A percentile compares a stretch with the other conserved stretches of the same genome.
Conservation (phyloP, 1,139 yeast genomes). For the Pichia sp. region DNA sequence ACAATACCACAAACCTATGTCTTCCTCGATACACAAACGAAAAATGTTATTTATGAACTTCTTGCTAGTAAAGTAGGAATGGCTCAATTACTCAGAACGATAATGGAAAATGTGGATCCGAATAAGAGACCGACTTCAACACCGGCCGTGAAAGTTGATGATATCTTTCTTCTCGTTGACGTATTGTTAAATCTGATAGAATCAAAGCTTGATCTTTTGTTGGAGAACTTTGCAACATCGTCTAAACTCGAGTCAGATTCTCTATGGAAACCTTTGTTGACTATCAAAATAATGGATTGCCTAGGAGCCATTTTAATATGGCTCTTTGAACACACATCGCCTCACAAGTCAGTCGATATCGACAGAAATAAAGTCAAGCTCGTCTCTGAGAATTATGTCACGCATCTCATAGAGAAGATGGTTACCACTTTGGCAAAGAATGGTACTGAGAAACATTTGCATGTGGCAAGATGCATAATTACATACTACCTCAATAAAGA, state of each 20-base stretch:
- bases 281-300: conserved; percentile 4
- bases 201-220: neutral
- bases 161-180: conserved; percentile 3
- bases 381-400: neutral
- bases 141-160: too few species aligned
- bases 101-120: neutral
- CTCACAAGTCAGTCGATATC: neutral
- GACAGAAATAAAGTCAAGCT: neutral
- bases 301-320: conserved; percentile 3
- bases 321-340: conserved; percentile 4
- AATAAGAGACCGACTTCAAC: too few species aligned
- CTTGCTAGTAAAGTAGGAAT: conserved; percentile 2
- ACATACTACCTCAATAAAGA: conserved; percentile 3
- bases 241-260: neutral
- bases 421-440: neutral
- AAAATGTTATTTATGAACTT: conserved; percentile 2
- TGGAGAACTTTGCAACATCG: neutral
- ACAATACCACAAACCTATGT: conserved; percentile 13
- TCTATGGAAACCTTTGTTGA: conserved; percentile 5
- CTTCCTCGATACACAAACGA: conserved; percentile 4
- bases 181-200: conserved; percentile 2
- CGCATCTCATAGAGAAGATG: neutral
- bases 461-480: neutral
- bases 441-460: neutral
- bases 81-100: conserved; percentile 4